phyloP scores from a whole-genome alignment of 2,329 filamentous ascomycete genomes.

The Thelonectria olida region DNA sequence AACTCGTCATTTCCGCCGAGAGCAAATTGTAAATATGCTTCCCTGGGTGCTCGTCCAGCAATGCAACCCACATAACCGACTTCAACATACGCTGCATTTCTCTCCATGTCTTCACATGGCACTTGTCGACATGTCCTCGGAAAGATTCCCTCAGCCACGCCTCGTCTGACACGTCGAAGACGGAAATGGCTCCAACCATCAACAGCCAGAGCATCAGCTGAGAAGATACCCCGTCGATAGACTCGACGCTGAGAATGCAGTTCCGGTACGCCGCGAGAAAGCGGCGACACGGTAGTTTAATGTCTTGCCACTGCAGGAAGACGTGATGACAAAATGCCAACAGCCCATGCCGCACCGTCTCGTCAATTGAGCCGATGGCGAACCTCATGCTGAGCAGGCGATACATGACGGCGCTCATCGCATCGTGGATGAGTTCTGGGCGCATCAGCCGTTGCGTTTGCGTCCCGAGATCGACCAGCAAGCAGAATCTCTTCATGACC shows the following conservation, averaged over 20 bases:
- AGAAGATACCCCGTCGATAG: neutral
- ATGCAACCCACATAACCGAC: slow-evolving; percentile 10
- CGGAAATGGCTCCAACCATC: slow-evolving; percentile 7
- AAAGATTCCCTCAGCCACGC: neutral
- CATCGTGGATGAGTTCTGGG: slow-evolving; percentile 30
- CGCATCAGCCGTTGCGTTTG: slow-evolving; percentile 26
- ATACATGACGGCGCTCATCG: slow-evolving; percentile 53
- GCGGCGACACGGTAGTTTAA: slow-evolving; percentile 18
- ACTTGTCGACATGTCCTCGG: neutral
- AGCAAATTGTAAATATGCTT: slow-evolving; percentile 1
- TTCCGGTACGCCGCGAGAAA: neutral
- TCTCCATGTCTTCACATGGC: slow-evolving; percentile 7
- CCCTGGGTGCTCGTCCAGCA: slow-evolving; percentile 9
- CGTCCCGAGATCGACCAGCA: slow-evolving; percentile 38
- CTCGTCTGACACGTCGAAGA: slow-evolving; percentile 1
- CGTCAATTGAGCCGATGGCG: slow-evolving; percentile 39
- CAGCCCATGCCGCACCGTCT: slow-evolving; percentile 50
- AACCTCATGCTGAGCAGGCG: slow-evolving; percentile 48
- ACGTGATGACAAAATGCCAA: slow-evolving; percentile 48
- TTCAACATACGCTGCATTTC: slow-evolving; percentile 8
- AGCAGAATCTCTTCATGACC: slow-evolving; percentile 36
- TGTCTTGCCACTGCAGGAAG: slow-evolving; percentile 50
- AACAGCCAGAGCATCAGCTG: slow-evolving; percentile 14
- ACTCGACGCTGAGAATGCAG: neutral
- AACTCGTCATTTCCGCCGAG: neutral